These are phyloP conservation scores for Copromyces sp. DNA, from an alignment of 495 filamentous ascomycete genomes.

Conservation along the genomic window DNA sequence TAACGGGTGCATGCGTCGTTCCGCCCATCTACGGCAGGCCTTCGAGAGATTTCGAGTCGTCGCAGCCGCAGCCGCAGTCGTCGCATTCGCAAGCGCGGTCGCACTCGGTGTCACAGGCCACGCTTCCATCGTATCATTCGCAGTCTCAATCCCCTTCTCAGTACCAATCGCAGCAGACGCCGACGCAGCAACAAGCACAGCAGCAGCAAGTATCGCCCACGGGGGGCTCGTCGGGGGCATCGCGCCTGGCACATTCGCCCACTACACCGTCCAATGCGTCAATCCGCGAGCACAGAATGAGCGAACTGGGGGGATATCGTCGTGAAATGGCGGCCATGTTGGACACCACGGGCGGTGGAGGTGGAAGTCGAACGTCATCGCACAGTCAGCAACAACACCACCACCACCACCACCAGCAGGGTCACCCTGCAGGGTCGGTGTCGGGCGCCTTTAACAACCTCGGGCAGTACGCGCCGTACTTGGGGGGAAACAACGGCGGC, in stretches of 20 bases:
- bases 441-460: conserved; percentile 22
- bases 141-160: not conserved
- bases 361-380: conserved; percentile 24
- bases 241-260: conserved; percentile 37
- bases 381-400: conserved; percentile 43
- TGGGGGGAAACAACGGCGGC: conserved; percentile 27
- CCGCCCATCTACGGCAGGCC: conserved; percentile 16
- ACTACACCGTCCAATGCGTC: conserved; percentile 36
- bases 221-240: conserved; percentile 20
- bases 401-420: not conserved
- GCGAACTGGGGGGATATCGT: conserved; percentile 53
- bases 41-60: conserved; percentile 36
- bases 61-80: conserved; percentile 36
- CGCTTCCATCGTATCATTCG: not conserved
- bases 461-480: conserved; percentile 38
- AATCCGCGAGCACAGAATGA: conserved; percentile 39
- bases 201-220: not conserved
- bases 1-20: conserved; percentile 19
- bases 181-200: not conserved
- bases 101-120: not conserved
- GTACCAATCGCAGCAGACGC: not conserved
- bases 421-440: not conserved
- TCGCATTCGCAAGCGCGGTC: not conserved
- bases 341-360: conserved; percentile 46
- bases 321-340: conserved; percentile 57